Conservation (phyloP, 1,284 basidiomycete species). For the Leccinum fuscescens region DNA sequence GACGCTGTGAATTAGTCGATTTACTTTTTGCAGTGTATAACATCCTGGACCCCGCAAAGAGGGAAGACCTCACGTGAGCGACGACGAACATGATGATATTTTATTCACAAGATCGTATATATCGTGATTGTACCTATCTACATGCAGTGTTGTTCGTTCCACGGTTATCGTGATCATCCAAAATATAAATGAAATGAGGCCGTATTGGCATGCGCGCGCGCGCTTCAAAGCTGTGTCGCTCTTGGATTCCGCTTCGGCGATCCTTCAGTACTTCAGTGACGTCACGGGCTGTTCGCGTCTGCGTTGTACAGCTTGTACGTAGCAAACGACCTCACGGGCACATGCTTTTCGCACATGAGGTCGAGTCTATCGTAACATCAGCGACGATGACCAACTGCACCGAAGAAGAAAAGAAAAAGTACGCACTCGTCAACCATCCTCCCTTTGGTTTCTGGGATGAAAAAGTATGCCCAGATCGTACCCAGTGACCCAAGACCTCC, state of each 20-base stretch:
- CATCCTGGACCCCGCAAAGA: no score
- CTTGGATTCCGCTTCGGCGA: not conserved
- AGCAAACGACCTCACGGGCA: conserved; percentile 23
- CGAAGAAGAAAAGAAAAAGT: not conserved
- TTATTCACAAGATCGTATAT: not conserved
- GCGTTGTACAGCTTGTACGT: conserved; percentile 16
- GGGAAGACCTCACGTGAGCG: no score
- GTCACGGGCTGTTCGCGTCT: not conserved
- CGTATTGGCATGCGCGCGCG: no score
- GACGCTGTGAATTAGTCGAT: no score
- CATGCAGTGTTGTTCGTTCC: not conserved
- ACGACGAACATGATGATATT: no score
- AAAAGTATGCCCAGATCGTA: conserved; percentile 25
- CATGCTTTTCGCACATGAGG: conserved; percentile 22
- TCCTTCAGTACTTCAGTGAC: no score
- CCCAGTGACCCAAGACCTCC: conserved; percentile 24
- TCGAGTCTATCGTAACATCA: conserved; percentile 19
- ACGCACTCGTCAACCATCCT: conserved; percentile 33
- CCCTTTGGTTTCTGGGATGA: conserved; percentile 29
- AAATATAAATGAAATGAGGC: not conserved
- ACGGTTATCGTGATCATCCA: not conserved
- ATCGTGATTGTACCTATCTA: no score
- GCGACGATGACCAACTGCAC: not conserved
- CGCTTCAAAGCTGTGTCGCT: not conserved
- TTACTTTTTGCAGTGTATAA: no score